Percentiles rank a stretch among this genome's conserved stretches.
Evolutionary conservation across 805 yeast species (phyloP).

Genomic region (Candida insectorum): DNA sequence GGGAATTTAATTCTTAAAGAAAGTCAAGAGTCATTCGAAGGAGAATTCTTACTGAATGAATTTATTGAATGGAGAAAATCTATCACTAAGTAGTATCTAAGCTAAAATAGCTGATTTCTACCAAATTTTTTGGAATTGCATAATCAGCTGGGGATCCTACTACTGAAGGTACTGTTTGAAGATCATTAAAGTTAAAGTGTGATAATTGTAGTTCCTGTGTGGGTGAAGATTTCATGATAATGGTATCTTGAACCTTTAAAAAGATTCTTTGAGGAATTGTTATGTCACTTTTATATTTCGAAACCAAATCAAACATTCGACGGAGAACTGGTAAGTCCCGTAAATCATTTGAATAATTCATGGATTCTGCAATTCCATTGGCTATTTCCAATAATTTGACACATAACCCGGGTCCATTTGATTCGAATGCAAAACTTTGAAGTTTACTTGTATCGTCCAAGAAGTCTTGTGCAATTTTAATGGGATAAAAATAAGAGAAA

Average conservation of each 20-base stretch:
- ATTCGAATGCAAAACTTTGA: constrained; percentile 29
- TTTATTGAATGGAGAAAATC: too few species aligned
- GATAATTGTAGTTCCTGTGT: background rate
- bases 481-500: constrained; percentile 22
- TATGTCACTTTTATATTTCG: constrained; percentile 4
- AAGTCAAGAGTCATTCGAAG: constrained; percentile 37
- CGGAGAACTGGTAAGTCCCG: constrained; percentile 1
- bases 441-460: constrained; percentile 19
- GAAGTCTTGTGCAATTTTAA: constrained; percentile 24
- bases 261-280: constrained; percentile 5
- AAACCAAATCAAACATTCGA: constrained; percentile 3
- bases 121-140: constrained; percentile 1
- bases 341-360: constrained; percentile 3
- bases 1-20: constrained; percentile 36
- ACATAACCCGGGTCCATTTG: constrained; percentile 34
- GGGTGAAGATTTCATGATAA: background rate
- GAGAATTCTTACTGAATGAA: constrained; percentile 48
- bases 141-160: constrained; percentile 1
- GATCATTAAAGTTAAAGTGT: background rate
- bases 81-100: too few species aligned
- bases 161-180: constrained; percentile 4
- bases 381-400: constrained; percentile 31
- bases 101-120: constrained; percentile 2
- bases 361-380: constrained; percentile 16
- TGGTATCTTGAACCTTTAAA: constrained; percentile 3